A percentile compares a stretch with the other conserved stretches of the same genome.
Conservation (phyloP, 768 basidiomycete genomes). For the Kwoniella bestiolae region DNA sequence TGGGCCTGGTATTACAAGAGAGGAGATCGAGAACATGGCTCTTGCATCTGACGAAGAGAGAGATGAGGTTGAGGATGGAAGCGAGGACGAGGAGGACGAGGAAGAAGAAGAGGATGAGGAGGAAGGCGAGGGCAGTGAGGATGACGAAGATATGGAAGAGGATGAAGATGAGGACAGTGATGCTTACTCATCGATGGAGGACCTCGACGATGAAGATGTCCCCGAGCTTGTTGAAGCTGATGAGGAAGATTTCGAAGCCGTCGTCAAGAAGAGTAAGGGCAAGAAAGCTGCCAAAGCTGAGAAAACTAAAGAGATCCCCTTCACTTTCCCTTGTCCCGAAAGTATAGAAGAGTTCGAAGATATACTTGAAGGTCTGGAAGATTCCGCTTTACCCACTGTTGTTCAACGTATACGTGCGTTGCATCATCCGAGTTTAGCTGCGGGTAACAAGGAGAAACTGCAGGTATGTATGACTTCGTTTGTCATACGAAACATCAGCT, state of each 20-base stretch:
- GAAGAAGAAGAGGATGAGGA: slow-evolving; percentile 57
- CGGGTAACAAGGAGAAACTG: slow-evolving; percentile 88
- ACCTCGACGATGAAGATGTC: slow-evolving; percentile 32
- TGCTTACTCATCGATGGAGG: slow-evolving; percentile 49
- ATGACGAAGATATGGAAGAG: slow-evolving; percentile 58
- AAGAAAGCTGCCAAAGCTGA: slow-evolving; percentile 31
- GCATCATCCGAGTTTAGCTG: slow-evolving; percentile 88
- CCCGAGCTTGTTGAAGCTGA: slow-evolving; percentile 17
- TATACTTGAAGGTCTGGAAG: slow-evolving; percentile 71
- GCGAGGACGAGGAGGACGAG: slow-evolving; percentile 34
- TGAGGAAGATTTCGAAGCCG: slow-evolving; percentile 25
- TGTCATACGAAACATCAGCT: not conserved
- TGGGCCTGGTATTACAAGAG: slow-evolving; percentile 44
- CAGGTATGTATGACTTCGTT: slow-evolving; percentile 65
- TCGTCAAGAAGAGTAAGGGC: slow-evolving; percentile 28
- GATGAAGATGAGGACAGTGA: slow-evolving; percentile 56
- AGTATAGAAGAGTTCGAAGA: slow-evolving; percentile 88
- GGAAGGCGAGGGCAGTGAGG: slow-evolving; percentile 57
- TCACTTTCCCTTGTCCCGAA: slow-evolving; percentile 85
- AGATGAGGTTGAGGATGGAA: slow-evolving; percentile 40
- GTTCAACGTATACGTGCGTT: slow-evolving; percentile 87
- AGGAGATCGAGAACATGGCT: slow-evolving; percentile 56
- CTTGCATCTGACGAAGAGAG: slow-evolving; percentile 57
- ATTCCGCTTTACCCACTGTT: slow-evolving; percentile 75
- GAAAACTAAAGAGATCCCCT: slow-evolving; percentile 72